Conservation (phyloP, 202 grass and related monocot genomes). For the Bolboschoenoplectus hybrid region DNA sequence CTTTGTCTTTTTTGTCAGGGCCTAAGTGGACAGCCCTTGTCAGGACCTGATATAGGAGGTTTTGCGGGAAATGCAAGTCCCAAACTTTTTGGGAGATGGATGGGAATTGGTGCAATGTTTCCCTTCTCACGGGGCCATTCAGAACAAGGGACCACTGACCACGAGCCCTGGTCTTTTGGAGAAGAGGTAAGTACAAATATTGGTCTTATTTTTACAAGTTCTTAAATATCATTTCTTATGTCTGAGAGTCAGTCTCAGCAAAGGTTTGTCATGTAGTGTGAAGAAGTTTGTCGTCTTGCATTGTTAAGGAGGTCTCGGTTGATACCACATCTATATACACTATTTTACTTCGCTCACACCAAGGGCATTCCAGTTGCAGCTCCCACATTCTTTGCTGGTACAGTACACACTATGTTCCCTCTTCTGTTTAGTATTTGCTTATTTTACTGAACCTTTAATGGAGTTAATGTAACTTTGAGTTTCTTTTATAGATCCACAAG, state of each 20-base stretch:
- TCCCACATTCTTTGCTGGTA: conserved; percentile 94
- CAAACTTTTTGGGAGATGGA: conserved; percentile 96
- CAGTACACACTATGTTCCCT: background rate
- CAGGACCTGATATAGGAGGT: conserved; percentile 95
- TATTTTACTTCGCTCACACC: conserved; percentile 85
- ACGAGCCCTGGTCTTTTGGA: conserved; percentile 97
- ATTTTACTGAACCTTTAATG: conserved; percentile 23
- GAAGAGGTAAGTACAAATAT: conserved; percentile 65
- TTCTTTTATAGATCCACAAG: conserved; percentile 62
- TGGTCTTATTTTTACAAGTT: background rate
- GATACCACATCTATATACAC: conserved; percentile 82
- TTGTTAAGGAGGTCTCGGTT: conserved; percentile 79
- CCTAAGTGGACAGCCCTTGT: conserved; percentile 89
- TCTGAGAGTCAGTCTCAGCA: background rate
- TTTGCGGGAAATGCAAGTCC: conserved; percentile 92
- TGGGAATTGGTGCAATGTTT: conserved; percentile 85
- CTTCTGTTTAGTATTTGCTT: conserved; percentile 11
- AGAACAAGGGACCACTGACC: conserved; percentile 70
- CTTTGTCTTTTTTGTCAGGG: conserved; percentile 54
- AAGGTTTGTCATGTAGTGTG: conserved; percentile 53
- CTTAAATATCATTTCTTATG: background rate
- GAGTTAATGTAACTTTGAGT: conserved; percentile 32
- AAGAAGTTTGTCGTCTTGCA: conserved; percentile 95
- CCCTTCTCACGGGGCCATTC: conserved; percentile 90
- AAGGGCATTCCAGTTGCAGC: conserved; percentile 68